Conservation (phyloP, 768 basidiomycete species). For the Suillus tomentosus region DNA sequence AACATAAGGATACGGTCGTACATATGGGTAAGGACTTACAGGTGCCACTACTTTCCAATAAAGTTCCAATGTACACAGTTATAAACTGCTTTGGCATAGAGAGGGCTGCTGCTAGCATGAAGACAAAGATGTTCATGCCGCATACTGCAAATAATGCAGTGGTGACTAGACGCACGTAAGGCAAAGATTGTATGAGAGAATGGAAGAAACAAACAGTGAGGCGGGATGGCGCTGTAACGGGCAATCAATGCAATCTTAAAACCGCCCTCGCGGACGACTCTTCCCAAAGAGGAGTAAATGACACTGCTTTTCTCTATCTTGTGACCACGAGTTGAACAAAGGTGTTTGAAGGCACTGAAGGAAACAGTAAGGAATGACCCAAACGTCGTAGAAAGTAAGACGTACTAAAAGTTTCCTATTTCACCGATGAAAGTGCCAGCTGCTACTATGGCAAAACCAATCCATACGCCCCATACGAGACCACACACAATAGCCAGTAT, state of each 20-base stretch:
- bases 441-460: slow-evolving; percentile 84
- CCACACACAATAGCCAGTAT: slow-evolving; percentile 88
- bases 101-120: slow-evolving; percentile 76
- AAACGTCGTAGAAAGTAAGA: slow-evolving; percentile 14
- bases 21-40: slow-evolving; percentile 18
- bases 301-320: slow-evolving; percentile 65
- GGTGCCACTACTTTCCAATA: slow-evolving; percentile 53
- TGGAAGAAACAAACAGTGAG: slow-evolving; percentile 61
- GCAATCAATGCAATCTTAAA: slow-evolving; percentile 81
- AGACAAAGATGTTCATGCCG: slow-evolving; percentile 81
- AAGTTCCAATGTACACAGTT: slow-evolving; percentile 87
- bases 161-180: slow-evolving; percentile 54
- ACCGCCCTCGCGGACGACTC: slow-evolving; percentile 83
- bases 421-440: slow-evolving; percentile 86
- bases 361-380: slow-evolving; percentile 16
- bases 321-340: slow-evolving; percentile 72
- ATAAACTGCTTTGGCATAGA: slow-evolving; percentile 91
- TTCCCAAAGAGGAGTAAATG: slow-evolving; percentile 60
- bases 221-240: slow-evolving; percentile 82
- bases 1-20: background rate
- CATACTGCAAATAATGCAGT: slow-evolving; percentile 88
- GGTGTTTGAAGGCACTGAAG: slow-evolving; percentile 78
- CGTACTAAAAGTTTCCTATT: slow-evolving; percentile 85
- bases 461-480: slow-evolving; percentile 86
- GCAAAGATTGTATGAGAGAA: background rate